Evolutionary conservation across 2,329 filamentous ascomycete genomes (phyloP).

Genomic region (Fusarium sororula): DNA sequence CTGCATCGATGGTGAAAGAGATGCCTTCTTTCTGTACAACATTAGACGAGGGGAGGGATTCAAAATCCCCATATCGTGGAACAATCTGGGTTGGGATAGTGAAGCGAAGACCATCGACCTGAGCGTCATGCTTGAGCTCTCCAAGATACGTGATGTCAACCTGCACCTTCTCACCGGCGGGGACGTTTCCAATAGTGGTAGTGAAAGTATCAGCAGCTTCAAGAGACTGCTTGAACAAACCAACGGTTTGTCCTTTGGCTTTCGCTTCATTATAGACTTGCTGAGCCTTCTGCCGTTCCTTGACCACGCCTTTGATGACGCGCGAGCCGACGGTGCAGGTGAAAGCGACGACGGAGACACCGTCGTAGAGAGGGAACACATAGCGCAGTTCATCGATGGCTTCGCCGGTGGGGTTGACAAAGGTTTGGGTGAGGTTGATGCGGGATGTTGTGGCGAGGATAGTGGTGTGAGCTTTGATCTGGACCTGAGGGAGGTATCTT

Average conservation of each 20-base stretch:
- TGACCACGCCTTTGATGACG: constrained; percentile 70
- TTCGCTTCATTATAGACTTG: constrained; percentile 68
- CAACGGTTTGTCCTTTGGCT: constrained; percentile 67
- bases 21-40: constrained; percentile 29
- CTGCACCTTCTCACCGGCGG: constrained; percentile 62
- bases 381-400: constrained; percentile 64
- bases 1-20: constrained; percentile 47
- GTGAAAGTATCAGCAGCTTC: constrained; percentile 73
- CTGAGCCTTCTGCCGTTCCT: constrained; percentile 70
- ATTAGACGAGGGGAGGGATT: constrained; percentile 6
- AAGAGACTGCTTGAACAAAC: constrained; percentile 69
- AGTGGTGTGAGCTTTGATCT: constrained; percentile 66
- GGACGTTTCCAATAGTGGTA: constrained; percentile 74
- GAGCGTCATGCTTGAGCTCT: constrained; percentile 76
- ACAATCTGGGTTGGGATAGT: constrained; percentile 74
- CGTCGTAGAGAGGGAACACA: constrained; percentile 77
- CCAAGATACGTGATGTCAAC: constrained; percentile 74
- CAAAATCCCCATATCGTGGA: constrained; percentile 66
- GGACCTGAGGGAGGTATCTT: constrained; percentile 66
- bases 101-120: constrained; percentile 73
- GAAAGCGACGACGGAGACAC: constrained; percentile 75
- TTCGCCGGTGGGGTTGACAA: constrained; percentile 62
- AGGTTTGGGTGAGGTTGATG: constrained; percentile 64
- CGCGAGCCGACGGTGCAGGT: constrained; percentile 69
- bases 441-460: constrained; percentile 65